These are phyloP conservation scores for Rubus idaeus DNA, from an alignment of 306 rosid genomes.

Conservation along the genomic window DNA sequence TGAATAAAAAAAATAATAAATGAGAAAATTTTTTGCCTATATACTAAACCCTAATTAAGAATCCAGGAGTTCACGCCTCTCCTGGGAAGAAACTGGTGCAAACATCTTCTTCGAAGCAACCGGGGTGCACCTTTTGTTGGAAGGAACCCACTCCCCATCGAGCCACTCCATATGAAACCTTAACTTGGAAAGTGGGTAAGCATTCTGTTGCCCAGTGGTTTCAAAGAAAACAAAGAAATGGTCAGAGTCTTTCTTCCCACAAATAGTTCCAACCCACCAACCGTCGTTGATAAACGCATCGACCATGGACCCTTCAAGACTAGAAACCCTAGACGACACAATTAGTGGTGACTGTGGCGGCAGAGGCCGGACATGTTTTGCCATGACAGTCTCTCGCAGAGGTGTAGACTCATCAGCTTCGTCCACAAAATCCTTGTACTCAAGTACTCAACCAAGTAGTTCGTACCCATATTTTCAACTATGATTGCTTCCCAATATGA, in stretches of 20 bases:
- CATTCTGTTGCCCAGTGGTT: not conserved
- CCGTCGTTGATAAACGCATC: not conserved
- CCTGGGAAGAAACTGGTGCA: not conserved
- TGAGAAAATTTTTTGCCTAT: no score
- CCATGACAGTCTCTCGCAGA: not conserved
- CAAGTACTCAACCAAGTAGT: constrained; percentile 3
- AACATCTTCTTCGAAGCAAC: not conserved
- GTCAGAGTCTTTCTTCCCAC: not conserved
- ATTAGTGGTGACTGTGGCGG: not conserved
- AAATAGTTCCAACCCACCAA: constrained; percentile 5
- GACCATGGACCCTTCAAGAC: not conserved
- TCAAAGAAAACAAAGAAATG: not conserved
- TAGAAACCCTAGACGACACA: not conserved
- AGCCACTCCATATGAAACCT: not conserved
- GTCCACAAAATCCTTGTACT: not conserved
- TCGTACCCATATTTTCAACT: not conserved
- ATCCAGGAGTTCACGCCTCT: no score
- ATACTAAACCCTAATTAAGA: no score
- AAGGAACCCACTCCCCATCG: not conserved
- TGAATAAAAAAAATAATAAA: no score
- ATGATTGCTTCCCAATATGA: not conserved
- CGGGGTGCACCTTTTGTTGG: not conserved
- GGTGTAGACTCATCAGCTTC: not conserved
- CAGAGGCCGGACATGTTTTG: not conserved
- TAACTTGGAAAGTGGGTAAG: not conserved